phyloP scores from a whole-genome alignment of 257 asterid genomes.

The Rhazya stricta region DNA sequence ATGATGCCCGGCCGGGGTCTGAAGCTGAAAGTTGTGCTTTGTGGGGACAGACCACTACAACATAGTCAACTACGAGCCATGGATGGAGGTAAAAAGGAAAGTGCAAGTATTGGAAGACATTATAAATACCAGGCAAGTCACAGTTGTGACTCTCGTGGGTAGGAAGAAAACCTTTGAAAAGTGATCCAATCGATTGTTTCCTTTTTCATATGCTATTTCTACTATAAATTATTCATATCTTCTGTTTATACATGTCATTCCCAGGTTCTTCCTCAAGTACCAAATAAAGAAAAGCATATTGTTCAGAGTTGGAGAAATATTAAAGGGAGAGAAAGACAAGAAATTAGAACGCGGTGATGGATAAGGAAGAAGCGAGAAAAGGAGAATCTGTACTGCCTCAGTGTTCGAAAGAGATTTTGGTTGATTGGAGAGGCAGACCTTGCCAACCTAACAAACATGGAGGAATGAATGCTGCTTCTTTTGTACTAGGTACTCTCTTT shows the following conservation, averaged over 20 bases:
- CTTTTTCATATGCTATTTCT: neutral
- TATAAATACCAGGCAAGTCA: constrained; percentile 8
- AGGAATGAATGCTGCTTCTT: constrained; percentile 69
- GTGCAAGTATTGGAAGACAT: constrained; percentile 3
- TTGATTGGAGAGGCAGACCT: constrained; percentile 74
- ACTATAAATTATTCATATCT: neutral
- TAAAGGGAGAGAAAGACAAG: neutral
- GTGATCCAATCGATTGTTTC: neutral
- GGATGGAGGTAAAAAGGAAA: neutral
- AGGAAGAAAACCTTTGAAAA: neutral
- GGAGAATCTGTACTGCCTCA: constrained; percentile 16
- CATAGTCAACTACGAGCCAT: constrained; percentile 7
- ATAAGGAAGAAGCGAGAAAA: constrained; percentile 25
- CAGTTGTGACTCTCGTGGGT: neutral
- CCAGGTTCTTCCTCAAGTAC: constrained; percentile 3
- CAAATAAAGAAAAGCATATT: neutral
- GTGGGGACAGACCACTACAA: constrained; percentile 13
- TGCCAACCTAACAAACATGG: constrained; percentile 57
- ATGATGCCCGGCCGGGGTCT: neutral
- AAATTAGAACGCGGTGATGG: constrained; percentile 14
- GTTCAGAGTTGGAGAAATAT: neutral
- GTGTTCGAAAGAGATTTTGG: constrained; percentile 18
- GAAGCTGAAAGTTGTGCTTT: constrained; percentile 1
- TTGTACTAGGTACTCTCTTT: constrained; percentile 47
- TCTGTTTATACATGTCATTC: neutral